Conservation (phyloP, 2,329 filamentous ascomycete species). For the Trichoderma sp. region DNA sequence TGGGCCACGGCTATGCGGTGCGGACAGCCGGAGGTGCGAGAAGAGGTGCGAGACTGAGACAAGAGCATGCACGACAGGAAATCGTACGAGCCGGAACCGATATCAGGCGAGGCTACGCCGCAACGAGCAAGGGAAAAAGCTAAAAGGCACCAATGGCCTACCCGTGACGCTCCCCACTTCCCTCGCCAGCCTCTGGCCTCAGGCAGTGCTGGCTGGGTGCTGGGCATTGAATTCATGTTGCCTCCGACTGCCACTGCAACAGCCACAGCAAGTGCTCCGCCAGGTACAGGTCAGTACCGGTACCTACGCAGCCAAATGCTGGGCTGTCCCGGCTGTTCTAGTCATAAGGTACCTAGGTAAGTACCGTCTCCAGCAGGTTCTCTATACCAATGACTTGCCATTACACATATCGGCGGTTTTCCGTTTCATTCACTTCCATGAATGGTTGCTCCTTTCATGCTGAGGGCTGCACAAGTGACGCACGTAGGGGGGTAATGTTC, state of each 20-base stretch:
- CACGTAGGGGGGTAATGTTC: not conserved
- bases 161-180: slow-evolving; percentile 16
- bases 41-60: slow-evolving; percentile 23
- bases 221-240: no score
- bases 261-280: no score
- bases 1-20: slow-evolving; percentile 14
- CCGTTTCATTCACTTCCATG: not conserved
- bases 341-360: no score
- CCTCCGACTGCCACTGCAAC: no score
- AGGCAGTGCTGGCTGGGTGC: no score
- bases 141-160: slow-evolving; percentile 11
- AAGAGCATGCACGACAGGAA: slow-evolving; percentile 29
- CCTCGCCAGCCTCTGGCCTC: not conserved
- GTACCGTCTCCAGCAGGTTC: no score
- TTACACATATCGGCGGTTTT: not conserved
- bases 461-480: not conserved
- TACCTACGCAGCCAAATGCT: no score
- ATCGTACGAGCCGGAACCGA: slow-evolving; percentile 40
- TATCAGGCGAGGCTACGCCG: slow-evolving; percentile 38
- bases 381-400: no score
- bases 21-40: slow-evolving; percentile 20
- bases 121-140: slow-evolving; percentile 31
- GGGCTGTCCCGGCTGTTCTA: no score
- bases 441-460: not conserved
- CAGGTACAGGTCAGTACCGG: not conserved